phyloP scores from a whole-genome alignment of 106 monocot species.

The Iris macrosiphon region DNA sequence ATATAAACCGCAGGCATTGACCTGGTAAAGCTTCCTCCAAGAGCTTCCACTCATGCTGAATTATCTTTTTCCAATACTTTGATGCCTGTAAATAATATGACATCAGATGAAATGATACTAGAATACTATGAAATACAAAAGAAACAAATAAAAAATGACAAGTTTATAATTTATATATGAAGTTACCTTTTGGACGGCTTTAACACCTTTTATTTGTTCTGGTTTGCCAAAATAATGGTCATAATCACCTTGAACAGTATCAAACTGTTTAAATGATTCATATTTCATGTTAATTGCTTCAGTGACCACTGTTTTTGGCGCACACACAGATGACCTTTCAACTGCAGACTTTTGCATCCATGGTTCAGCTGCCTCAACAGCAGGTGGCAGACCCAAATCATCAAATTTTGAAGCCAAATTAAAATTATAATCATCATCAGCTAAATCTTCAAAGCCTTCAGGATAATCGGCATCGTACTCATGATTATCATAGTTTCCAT shows the following conservation, averaged over 20 bases:
- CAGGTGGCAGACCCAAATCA: conserved; percentile 48
- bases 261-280: conserved; percentile 64
- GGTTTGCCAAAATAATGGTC: conserved; percentile 48
- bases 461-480: conserved; percentile 26
- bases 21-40: conserved; percentile 61
- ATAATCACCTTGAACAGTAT: conserved; percentile 44
- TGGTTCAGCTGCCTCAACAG: conserved; percentile 43
- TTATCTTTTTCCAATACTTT: conserved; percentile 47
- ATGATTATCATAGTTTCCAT: conserved; percentile 26
- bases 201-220: not conserved
- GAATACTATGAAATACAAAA: not conserved
- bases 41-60: conserved; percentile 64
- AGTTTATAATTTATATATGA: not conserved
- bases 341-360: conserved; percentile 39
- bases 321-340: conserved; percentile 7
- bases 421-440: conserved; percentile 25
- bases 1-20: conserved; percentile 1
- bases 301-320: conserved; percentile 14
- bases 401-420: conserved; percentile 57
- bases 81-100: conserved; percentile 25
- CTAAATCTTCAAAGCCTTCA: conserved; percentile 24
- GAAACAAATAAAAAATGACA: not conserved
- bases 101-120: conserved; percentile 1
- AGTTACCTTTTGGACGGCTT: conserved; percentile 26
- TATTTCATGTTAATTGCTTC: conserved; percentile 47